Percentiles rank a stretch among this genome's conserved stretches.
These are phyloP conservation scores for Cymbidium sinense DNA, from an alignment of 106 monocot species.

Conservation along the genomic window DNA sequence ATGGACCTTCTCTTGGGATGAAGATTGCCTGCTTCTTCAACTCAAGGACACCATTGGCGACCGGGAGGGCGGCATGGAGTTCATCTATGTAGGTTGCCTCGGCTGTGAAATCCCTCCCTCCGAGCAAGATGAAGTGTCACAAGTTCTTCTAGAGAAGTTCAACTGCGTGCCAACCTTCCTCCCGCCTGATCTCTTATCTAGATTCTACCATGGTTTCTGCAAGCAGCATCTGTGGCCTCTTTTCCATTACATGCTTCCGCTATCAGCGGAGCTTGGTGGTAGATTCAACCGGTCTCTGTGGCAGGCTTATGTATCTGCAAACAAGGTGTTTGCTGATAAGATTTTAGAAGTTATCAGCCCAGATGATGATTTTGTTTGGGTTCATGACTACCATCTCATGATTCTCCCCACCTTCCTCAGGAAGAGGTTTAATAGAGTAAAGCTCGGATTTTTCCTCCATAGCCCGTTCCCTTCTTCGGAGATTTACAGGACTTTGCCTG, in stretches of 20 bases:
- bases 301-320: constrained; percentile 70
- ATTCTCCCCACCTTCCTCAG: constrained; percentile 66
- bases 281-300: constrained; percentile 53
- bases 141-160: constrained; percentile 41
- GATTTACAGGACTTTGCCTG: constrained; percentile 58
- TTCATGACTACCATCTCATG: constrained; percentile 82
- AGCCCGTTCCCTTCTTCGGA: constrained; percentile 65
- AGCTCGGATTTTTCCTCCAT: constrained; percentile 79
- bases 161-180: constrained; percentile 57
- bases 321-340: constrained; percentile 66
- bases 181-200: constrained; percentile 32
- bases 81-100: constrained; percentile 59
- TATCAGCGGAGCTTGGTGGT: constrained; percentile 53
- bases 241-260: constrained; percentile 77
- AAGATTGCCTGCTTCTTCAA: constrained; percentile 56
- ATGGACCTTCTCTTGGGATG: constrained; percentile 48
- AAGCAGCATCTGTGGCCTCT: constrained; percentile 79
- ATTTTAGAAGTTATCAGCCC: constrained; percentile 65
- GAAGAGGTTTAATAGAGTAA: constrained; percentile 56
- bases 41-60: constrained; percentile 31
- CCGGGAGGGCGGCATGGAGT: constrained; percentile 37
- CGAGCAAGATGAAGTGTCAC: constrained; percentile 58
- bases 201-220: constrained; percentile 70
- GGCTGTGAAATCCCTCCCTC: constrained; percentile 43
- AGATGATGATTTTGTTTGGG: constrained; percentile 65